Evolutionary conservation across 2,329 filamentous ascomycete genomes (phyloP).

Genomic region (Trichoderma arundinaceum): DNA sequence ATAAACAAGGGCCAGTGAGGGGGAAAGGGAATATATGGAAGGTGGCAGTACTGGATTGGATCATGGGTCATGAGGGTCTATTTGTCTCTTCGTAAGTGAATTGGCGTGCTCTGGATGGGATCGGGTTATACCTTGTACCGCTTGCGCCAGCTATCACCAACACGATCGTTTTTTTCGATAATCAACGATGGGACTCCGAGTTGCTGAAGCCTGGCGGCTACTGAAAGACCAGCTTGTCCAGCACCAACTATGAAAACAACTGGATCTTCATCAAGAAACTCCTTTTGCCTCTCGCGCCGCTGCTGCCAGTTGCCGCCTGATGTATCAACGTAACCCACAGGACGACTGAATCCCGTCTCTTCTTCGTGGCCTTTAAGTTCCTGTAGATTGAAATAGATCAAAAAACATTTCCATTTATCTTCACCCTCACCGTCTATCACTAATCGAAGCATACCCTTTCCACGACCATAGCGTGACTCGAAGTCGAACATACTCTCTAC

Average conservation of each 20-base stretch:
- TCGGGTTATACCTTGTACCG: constrained; percentile 54
- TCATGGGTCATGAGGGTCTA: constrained; percentile 69
- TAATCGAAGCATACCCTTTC: constrained; percentile 15
- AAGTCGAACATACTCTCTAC: constrained; percentile 57
- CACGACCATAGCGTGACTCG: constrained; percentile 1
- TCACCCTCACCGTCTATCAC: neutral
- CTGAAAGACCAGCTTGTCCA: constrained; percentile 1
- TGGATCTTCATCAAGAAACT: constrained; percentile 14
- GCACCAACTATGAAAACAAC: constrained; percentile 13
- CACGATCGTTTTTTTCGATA: constrained; percentile 51
- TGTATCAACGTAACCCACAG: neutral
- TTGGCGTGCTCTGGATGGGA: neutral
- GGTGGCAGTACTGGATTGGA: constrained; percentile 64
- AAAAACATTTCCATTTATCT: constrained; percentile 6
- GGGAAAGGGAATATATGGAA: constrained; percentile 70
- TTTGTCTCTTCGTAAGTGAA: neutral
- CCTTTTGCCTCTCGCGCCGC: constrained; percentile 5
- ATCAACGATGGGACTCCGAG: constrained; percentile 58
- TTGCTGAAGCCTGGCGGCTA: constrained; percentile 2
- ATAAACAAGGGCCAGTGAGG: constrained; percentile 71
- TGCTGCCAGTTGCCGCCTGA: constrained; percentile 16
- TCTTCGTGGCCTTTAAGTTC: neutral
- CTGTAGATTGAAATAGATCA: neutral
- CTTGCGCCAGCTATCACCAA: constrained; percentile 70
- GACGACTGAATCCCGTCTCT: neutral